phyloP scores from a whole-genome alignment of 2,329 filamentous ascomycete genomes.

The Xylaria sp. region DNA sequence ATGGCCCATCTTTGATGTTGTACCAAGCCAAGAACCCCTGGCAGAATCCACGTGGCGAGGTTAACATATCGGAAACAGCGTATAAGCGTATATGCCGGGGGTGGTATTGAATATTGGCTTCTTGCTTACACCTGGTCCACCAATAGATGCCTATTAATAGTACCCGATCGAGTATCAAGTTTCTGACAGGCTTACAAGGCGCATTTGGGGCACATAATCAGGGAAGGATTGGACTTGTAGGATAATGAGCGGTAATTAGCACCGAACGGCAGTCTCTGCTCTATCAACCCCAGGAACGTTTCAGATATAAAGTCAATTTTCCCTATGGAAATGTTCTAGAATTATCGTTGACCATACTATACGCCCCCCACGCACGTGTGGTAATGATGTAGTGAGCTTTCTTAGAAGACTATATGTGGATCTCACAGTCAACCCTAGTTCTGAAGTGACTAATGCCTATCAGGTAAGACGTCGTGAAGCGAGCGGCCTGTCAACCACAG shows the following conservation, averaged over 20 bases:
- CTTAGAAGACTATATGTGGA: neutral
- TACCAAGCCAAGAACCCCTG: neutral
- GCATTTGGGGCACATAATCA: neutral
- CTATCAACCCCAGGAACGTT: neutral
- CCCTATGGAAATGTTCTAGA: neutral
- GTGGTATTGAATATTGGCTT: conserved; percentile 2
- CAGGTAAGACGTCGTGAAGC: neutral
- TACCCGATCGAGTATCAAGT: neutral
- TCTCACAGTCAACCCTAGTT: neutral
- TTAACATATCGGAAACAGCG: neutral
- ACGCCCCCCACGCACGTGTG: too few relatives aligned
- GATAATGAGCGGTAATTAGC: neutral
- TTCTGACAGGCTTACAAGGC: neutral
- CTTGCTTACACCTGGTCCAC: neutral
- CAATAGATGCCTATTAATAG: neutral
- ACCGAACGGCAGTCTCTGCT: neutral
- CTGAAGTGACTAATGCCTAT: neutral
- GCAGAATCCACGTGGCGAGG: neutral
- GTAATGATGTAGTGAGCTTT: neutral
- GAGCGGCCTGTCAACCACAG: neutral
- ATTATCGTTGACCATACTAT: too few relatives aligned
- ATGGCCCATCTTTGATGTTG: neutral
- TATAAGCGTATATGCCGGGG: neutral
- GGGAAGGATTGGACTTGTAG: neutral
- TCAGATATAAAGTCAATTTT: neutral